phyloP scores from a whole-genome alignment of 2,329 filamentous ascomycete species.

The Chrysoporthe deuterocubensis region DNA sequence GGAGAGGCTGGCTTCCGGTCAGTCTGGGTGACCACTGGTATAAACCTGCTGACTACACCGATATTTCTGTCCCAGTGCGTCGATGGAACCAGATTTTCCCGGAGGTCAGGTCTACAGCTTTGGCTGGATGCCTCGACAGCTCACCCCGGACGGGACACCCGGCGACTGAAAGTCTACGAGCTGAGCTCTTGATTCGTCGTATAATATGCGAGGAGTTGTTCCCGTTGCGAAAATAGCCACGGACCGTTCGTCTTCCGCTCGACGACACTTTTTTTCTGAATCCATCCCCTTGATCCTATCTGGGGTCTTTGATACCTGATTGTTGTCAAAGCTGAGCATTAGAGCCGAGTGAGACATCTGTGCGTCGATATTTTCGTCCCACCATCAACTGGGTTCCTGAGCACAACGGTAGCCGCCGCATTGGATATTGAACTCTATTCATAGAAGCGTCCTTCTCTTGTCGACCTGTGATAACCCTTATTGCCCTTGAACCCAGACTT shows the following conservation, averaged over 20 bases:
- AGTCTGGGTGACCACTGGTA: background rate
- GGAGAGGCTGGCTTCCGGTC: constrained; percentile 9
- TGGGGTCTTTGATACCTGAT: background rate
- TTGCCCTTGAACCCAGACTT: too few species aligned
- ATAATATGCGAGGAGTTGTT: too few species aligned
- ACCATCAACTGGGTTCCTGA: background rate
- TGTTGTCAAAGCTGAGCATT: background rate
- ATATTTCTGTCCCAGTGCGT: background rate
- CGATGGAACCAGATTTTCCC: background rate
- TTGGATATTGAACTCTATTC: background rate
- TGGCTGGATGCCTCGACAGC: background rate
- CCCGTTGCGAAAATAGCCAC: constrained; percentile 18
- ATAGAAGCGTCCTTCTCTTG: background rate
- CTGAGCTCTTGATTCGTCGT: background rate
- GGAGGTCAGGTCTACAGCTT: background rate
- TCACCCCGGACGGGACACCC: background rate
- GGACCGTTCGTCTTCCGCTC: constrained; percentile 18
- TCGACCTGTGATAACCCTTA: too few species aligned
- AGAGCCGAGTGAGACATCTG: background rate
- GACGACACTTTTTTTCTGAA: background rate
- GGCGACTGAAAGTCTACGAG: background rate
- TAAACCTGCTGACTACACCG: background rate
- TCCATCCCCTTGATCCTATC: background rate
- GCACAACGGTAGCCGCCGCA: background rate
- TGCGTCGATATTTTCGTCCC: background rate